Evolutionary conservation across 805 yeast genomes (phyloP).

Genomic region (Pichia paraexigua): DNA sequence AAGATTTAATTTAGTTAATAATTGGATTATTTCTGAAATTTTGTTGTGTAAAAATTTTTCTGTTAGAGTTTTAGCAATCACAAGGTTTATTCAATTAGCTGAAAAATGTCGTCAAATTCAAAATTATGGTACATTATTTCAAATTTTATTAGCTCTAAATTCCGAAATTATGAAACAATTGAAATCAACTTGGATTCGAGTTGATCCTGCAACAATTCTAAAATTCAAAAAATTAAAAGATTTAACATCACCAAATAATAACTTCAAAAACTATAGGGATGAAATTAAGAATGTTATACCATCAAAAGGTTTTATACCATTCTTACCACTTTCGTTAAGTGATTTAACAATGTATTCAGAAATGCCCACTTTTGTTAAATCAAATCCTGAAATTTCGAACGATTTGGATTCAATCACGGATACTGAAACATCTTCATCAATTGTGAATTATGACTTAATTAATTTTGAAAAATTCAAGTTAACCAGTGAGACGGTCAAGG

Average conservation of each 20-base stretch:
- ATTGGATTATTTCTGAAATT: slow-evolving; percentile 89
- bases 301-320: slow-evolving; percentile 78
- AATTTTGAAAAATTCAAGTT: slow-evolving; percentile 74
- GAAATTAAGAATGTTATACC: slow-evolving; percentile 50
- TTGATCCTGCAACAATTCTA: slow-evolving; percentile 65
- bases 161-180: slow-evolving; percentile 53
- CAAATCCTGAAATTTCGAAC: slow-evolving; percentile 8
- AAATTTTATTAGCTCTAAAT: slow-evolving; percentile 72
- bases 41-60: slow-evolving; percentile 53
- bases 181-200: slow-evolving; percentile 63
- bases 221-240: slow-evolving; percentile 61
- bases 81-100: slow-evolving; percentile 83
- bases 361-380: slow-evolving; percentile 40
- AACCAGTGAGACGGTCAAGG: slow-evolving; percentile 68
- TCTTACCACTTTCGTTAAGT: slow-evolving; percentile 75
- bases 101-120: slow-evolving; percentile 63
- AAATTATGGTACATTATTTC: slow-evolving; percentile 83
- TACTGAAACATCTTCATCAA: slow-evolving; percentile 9
- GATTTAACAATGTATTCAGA: slow-evolving; percentile 74
- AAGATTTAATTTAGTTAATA: slow-evolving; percentile 80
- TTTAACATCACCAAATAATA: slow-evolving; percentile 64
- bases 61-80: slow-evolving; percentile 61
- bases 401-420: slow-evolving; percentile 4
- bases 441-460: slow-evolving; percentile 37
- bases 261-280: slow-evolving; percentile 60